phyloP scores from a whole-genome alignment of 1,284 basidiomycete genomes.

The Flammula alnicola region DNA sequence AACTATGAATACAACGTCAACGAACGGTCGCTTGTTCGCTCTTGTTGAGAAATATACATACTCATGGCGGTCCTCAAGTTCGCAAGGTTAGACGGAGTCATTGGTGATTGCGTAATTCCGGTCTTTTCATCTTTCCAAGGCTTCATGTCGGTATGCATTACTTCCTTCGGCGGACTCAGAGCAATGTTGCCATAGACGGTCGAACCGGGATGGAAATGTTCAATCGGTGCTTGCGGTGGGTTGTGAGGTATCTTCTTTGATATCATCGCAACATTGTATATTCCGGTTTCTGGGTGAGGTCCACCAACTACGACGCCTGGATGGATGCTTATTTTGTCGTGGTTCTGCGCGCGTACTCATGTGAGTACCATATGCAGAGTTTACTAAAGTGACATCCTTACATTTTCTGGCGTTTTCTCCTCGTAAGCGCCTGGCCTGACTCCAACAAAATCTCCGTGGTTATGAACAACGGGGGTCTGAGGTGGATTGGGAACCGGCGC shows the following conservation, averaged over 20 bases:
- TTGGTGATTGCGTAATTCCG: slow-evolving; percentile 9
- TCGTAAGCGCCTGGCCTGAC: slow-evolving; percentile 14
- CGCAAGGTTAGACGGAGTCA: slow-evolving; percentile 3
- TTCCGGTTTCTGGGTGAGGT: slow-evolving; percentile 10
- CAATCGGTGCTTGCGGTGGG: slow-evolving; percentile 20
- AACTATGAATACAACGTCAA: neutral
- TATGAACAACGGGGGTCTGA: neutral
- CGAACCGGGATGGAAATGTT: slow-evolving; percentile 11
- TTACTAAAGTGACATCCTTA: no score
- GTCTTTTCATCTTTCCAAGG: slow-evolving; percentile 19
- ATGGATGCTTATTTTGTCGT: slow-evolving; percentile 20
- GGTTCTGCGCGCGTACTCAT: no score
- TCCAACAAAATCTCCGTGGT: slow-evolving; percentile 18
- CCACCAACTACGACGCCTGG: slow-evolving; percentile 24
- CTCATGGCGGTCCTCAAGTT: slow-evolving; percentile 16
- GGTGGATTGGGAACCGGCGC: neutral
- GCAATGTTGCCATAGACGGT: slow-evolving; percentile 21
- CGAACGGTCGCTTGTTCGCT: no score
- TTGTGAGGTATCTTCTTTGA: slow-evolving; percentile 22
- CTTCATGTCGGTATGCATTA: slow-evolving; percentile 12
- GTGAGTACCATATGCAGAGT: no score
- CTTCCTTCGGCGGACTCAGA: slow-evolving; percentile 9
- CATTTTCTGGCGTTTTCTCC: slow-evolving; percentile 2
- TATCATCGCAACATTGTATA: slow-evolving; percentile 22
- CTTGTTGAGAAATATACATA: neutral